Percentiles rank a stretch among this genome's conserved stretches.
phyloP scores from a whole-genome alignment of 2,329 filamentous ascomycete species.

The Scopulariopsis brevicaulis region DNA sequence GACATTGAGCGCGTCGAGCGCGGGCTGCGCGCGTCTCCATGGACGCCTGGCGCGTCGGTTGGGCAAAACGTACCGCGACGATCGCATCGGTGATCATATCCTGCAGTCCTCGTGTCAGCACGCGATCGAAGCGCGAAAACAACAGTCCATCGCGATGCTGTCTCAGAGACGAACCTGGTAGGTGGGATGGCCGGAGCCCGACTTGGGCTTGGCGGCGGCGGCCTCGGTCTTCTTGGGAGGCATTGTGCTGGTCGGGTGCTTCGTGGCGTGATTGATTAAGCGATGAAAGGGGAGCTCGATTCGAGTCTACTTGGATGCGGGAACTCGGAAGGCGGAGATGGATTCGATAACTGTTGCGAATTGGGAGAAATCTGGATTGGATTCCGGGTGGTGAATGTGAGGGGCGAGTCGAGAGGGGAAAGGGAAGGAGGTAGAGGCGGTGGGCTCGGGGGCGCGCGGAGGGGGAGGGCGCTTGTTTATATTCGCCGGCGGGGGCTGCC shows the following conservation, averaged over 20 bases:
- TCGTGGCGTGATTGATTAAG: conserved; percentile 2
- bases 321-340: no score
- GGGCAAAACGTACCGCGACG: conserved; percentile 38
- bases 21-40: conserved; percentile 24
- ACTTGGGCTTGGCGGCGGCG: conserved; percentile 35
- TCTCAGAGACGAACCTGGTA: conserved; percentile 41
- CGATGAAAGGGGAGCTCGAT: neutral
- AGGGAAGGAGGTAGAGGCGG: conserved; percentile 17
- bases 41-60: conserved; percentile 6
- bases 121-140: conserved; percentile 4
- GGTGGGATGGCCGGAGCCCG: conserved; percentile 31
- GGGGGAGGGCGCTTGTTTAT: conserved; percentile 44
- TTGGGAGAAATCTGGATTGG: no score
- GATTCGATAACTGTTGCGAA: no score
- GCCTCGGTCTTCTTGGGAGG: conserved; percentile 45
- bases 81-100: conserved; percentile 55
- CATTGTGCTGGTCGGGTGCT: conserved; percentile 29
- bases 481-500: conserved; percentile 42
- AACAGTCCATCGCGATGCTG: conserved; percentile 6
- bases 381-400: conserved; percentile 8
- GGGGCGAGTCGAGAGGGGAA: conserved; percentile 14
- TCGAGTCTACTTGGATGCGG: neutral
- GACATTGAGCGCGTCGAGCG: conserved; percentile 11
- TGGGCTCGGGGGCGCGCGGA: conserved; percentile 36
- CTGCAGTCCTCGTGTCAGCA: conserved; percentile 18